Evolutionary conservation across 768 basidiomycete genomes (phyloP), one percentile per base, ranked within the genome.

Genomic region (Multifurca ochricompacta): DNA sequence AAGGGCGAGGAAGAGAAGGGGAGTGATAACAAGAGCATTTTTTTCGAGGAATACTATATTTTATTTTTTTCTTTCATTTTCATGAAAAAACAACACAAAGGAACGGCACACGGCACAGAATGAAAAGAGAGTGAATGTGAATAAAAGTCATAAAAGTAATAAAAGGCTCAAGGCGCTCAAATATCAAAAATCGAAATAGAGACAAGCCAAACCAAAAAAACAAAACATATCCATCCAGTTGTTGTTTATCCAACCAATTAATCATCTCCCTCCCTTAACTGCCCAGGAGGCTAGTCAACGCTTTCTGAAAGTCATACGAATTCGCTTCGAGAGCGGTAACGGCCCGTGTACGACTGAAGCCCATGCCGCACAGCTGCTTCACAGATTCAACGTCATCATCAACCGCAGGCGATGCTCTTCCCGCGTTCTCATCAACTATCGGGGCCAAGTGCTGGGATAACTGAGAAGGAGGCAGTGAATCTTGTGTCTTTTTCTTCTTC

Each of bases 361-460:
- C 95, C 93, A 97, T 96, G 18, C 77, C 78, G 43, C 82, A 82
- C 36, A 98, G 72, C 65, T 87, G 83, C 64, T 83, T 87, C 19
- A 93, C 86, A 2, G 83, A 72, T 58, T 83, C 82, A 11, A 83
- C 81, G 54, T 92, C 87, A 59, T 87, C 87, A 27, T 82, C 83
- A 11, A 74, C 73, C 11, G 77, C 77, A 1, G 84, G 80, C 2
- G 82, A 77, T 9, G 61, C 57, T 4, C 63, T 67, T 35, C 74
- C 64, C 28, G 65, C 58, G 1, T 70, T 66, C 58, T 79, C 76
- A 56, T 80, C 78, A 25, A 70, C 67, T 21, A 78, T 39, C 67
- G 69, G 18, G 71, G 70, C 43, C 70, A 69, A 30, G 37, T 56
- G 63, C 23, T 63, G 63, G 8, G 64, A 61, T 10, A 69, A 53